Evolutionary conservation across 345 rosid genomes (phyloP).

Genomic region (Rhodomyrtus tomentosa): DNA sequence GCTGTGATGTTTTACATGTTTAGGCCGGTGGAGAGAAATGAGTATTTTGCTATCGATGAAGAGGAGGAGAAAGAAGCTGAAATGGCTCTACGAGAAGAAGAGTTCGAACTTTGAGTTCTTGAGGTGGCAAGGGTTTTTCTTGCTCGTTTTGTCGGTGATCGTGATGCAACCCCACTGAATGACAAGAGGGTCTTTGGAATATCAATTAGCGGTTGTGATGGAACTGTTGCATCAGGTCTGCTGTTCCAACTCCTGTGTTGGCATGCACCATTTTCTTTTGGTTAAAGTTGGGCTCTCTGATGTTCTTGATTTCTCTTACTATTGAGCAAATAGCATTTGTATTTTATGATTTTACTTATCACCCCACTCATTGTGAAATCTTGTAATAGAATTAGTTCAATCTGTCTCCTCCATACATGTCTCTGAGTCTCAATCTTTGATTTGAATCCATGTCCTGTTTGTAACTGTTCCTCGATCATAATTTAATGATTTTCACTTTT

Average conservation of each 20-base stretch:
- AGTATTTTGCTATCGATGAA: conserved; percentile 68
- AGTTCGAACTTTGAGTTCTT: conserved; percentile 62
- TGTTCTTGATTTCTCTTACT: background rate
- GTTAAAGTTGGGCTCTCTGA: background rate
- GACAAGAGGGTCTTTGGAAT: background rate
- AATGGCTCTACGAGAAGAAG: conserved; percentile 61
- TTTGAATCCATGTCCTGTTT: background rate
- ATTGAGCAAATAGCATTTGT: background rate
- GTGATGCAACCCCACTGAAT: background rate
- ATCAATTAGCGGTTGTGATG: background rate
- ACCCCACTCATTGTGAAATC: background rate
- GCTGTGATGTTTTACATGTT: conserved; percentile 70
- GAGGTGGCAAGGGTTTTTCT: background rate
- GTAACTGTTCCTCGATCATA: background rate
- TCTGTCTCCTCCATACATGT: background rate
- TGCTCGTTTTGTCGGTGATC: background rate
- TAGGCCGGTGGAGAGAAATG: conserved; percentile 79
- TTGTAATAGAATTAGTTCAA: background rate
- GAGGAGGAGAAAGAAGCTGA: conserved; percentile 92
- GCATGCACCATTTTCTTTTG: background rate
- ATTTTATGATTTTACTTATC: background rate
- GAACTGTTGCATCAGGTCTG: background rate
- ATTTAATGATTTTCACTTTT: background rate
- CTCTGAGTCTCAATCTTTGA: background rate
- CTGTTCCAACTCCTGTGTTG: background rate